Evolutionary conservation across 1,284 basidiomycete genomes (phyloP), one percentile per base, ranked within the genome.

Genomic region (Boletus sp.): DNA sequence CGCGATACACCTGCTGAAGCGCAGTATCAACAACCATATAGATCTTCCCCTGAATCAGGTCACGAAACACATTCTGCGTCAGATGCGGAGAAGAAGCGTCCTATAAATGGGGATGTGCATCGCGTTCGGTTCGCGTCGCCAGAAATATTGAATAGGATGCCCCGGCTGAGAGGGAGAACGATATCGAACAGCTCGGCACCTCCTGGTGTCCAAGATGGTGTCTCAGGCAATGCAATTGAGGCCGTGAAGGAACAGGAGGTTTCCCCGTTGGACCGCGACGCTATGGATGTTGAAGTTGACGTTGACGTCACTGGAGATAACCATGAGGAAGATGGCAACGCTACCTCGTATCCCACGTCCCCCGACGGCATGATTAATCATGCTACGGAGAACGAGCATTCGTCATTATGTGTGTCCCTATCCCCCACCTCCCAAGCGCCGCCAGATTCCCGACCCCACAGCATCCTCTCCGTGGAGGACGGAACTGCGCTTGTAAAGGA

Each of bases 41-140:
- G 42, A 10, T 56, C 57, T 17, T 61, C 63, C 0, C 59, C 64
- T 5, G 59, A 66, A 7, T 37, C 51, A 14, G 37, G 8, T 17
- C 34, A 36, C 6, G 52, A 57, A 17, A 19, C 32, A 14, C 38
- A 39, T 4, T 3, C 42, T 17, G 3, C 19, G 1, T 39, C 25
- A 5, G 56, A 59, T 19, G 33, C 13, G 23, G 60, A 60, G 33
- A 60, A 48, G 45, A 49, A 17, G 32, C 50, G 38, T 8, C n/a
- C 47, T 12, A 5, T 35, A 13, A 51, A 49, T 34, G 61, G 48
- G 17, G 65, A 64, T 30, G n/a, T 33, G 3, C 23, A 56, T 46
- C 65, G 48, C 5, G 67, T 69, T 38, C 56, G 65, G 23, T 65
- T 65, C 26, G 59, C 54, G 2, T 65, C 67, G 2, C 67, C 63